phyloP scores from a whole-genome alignment of 2,329 filamentous ascomycete genomes.

The Aspergillus ochraceoroseus region DNA sequence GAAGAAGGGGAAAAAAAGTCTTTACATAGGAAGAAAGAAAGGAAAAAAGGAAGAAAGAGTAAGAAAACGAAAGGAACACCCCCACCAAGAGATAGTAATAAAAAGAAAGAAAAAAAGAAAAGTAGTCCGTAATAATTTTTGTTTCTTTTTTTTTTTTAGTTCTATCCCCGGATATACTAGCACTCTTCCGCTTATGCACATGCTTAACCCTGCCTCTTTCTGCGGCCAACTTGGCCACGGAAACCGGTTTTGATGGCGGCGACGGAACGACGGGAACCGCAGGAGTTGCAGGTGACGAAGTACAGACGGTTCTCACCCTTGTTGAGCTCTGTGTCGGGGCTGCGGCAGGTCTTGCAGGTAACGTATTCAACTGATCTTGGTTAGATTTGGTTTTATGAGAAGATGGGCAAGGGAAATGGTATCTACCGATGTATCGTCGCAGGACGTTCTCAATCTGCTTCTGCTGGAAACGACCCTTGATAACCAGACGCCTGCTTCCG shows the following conservation, averaged over 20 bases:
- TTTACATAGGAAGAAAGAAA: conserved; percentile 19
- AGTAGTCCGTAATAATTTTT: conserved; percentile 3
- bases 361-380: conserved; percentile 76
- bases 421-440: conserved; percentile 86
- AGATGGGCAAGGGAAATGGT: neutral
- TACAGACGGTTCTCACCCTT: conserved; percentile 99
- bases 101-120: conserved; percentile 18
- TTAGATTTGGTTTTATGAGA: conserved; percentile 7
- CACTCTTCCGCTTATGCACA: neutral
- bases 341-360: conserved; percentile 97
- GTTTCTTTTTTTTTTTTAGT: conserved; percentile 1
- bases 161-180: conserved; percentile 12
- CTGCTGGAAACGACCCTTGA: conserved; percentile 99
- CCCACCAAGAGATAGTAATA: conserved; percentile 16
- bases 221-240: conserved; percentile 98
- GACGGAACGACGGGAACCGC: conserved; percentile 77
- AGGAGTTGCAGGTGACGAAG: conserved; percentile 96
- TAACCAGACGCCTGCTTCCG: conserved; percentile 85
- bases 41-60: conserved; percentile 6
- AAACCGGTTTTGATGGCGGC: conserved; percentile 99
- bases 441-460: conserved; percentile 98
- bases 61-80: neutral
- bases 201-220: conserved; percentile 80
- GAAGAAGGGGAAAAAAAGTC: no score
- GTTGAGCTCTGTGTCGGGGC: conserved; percentile 89